Base-by-base conservation (phyloP, 768 basidiomycete species). In the Agrocybe chaxingu region DNA sequence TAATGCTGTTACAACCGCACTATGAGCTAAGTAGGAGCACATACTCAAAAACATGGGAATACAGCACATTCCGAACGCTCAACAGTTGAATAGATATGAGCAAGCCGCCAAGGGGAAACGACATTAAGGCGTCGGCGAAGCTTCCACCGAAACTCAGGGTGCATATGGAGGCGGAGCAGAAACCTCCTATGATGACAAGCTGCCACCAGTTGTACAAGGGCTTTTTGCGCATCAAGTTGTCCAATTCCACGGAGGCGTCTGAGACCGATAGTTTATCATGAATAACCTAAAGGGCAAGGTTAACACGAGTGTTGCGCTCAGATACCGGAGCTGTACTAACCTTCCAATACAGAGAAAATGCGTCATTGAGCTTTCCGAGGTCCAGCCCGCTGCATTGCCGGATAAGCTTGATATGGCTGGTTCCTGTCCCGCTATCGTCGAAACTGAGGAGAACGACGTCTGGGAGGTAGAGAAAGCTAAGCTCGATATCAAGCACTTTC, bases 381-480 rank as follows among this genome's bases (percentile, higher is more conserved):
- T 93, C 87, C 36, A 93, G 71, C 7, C 82, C 76, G 48, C 82
- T 83, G 9, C 76, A 71, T 66, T 89, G 88, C 47, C 84, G 78
- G 51, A 89, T 87, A 60, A 92, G 78, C 68, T 88, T 89, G 63
- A 91, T 80, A 59, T 84, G 86, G 57, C 83, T 86, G 4, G 90
- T 93, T 46, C 89, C 85, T 2, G 91, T 92, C 2, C 81, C 71
- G 18, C 71, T 72, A 66, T 95, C 92, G 57, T 89, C 87, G 60
- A 95, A 94, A 40, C 86, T 84, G 62, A 93, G 78, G 32, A 94
- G 76, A 70, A 90, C 83, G 48, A 87, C 77, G 53, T 85, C 83
- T 3, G 86, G 86, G 29, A 88, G 68, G 62, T 90, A 89, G 66
- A 92, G 75, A 68, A 89, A 86, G 60, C 81, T 83, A 39, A 72